These are phyloP conservation scores for Jasminum sambac DNA, from an alignment of 257 asterid genomes.

Conservation along the genomic window DNA sequence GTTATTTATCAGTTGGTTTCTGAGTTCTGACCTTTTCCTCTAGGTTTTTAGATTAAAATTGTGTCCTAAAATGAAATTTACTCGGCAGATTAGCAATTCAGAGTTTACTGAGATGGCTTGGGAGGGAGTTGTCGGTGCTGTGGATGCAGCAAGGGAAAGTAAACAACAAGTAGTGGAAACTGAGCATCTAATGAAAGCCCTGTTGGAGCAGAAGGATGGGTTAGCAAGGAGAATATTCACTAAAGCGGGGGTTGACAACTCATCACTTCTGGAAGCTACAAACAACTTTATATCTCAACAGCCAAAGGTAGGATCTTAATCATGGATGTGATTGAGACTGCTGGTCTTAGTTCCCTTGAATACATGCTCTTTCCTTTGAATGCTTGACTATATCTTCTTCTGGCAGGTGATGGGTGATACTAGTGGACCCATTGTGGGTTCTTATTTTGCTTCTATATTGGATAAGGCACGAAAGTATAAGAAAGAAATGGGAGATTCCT, in stretches of 20 bases:
- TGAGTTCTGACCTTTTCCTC: not conserved
- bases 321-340: conserved; percentile 6
- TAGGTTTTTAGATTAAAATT: conserved; percentile 17
- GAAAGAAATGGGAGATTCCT: conserved; percentile 85
- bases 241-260: conserved; percentile 85
- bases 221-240: conserved; percentile 85
- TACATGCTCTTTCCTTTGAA: not conserved
- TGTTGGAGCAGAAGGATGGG: conserved; percentile 89
- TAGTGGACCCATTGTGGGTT: conserved; percentile 73
- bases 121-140: conserved; percentile 75
- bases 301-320: conserved; percentile 56
- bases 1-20: not conserved
- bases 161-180: conserved; percentile 84
- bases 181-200: conserved; percentile 91
- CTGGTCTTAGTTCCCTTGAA: not conserved
- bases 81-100: conserved; percentile 58
- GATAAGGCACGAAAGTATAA: conserved; percentile 68
- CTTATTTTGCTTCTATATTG: conserved; percentile 61
- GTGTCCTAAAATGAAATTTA: conserved; percentile 1
- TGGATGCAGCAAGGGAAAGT: conserved; percentile 68
- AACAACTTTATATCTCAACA: conserved; percentile 72
- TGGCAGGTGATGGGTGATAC: conserved; percentile 74
- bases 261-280: conserved; percentile 69
- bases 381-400: conserved; percentile 17
- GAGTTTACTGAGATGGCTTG: conserved; percentile 94